phyloP scores from a whole-genome alignment of 805 yeast species.

The Metschnikowia vanudenii region DNA sequence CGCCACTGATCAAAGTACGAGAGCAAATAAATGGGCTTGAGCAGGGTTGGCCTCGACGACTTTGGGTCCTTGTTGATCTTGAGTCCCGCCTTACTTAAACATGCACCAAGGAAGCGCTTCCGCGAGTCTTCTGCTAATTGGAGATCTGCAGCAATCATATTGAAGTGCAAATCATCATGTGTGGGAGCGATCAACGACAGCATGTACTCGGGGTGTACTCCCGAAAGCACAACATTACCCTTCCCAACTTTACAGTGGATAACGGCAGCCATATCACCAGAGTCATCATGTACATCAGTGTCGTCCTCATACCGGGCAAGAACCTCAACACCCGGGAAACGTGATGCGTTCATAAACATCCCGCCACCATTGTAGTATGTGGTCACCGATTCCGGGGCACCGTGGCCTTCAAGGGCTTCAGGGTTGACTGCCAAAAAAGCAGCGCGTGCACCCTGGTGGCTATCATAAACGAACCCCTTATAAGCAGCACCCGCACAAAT shows the following conservation, averaged over 20 bases:
- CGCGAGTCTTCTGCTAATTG: slow-evolving; percentile 47
- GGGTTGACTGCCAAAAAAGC: slow-evolving; percentile 44
- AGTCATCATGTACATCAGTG: slow-evolving; percentile 49
- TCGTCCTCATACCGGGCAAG: slow-evolving; percentile 65
- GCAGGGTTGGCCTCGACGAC: slow-evolving; percentile 50
- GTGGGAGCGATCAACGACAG: slow-evolving; percentile 47
- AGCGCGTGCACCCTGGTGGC: slow-evolving; percentile 74
- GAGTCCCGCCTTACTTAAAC: slow-evolving; percentile 62
- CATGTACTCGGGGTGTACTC: slow-evolving; percentile 87
- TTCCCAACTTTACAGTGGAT: slow-evolving; percentile 65
- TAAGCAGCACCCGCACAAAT: slow-evolving; percentile 77
- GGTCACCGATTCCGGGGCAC: slow-evolving; percentile 23
- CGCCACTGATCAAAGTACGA: slow-evolving; percentile 36
- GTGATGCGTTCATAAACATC: slow-evolving; percentile 72
- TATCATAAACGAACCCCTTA: slow-evolving; percentile 75
- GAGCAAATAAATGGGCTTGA: slow-evolving; percentile 64
- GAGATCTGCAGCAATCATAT: slow-evolving; percentile 35
- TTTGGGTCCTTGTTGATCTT: slow-evolving; percentile 55
- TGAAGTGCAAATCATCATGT: slow-evolving; percentile 28
- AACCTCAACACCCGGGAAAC: slow-evolving; percentile 56
- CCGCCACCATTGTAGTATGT: slow-evolving; percentile 89
- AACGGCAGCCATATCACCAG: slow-evolving; percentile 60
- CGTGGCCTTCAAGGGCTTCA: slow-evolving; percentile 18
- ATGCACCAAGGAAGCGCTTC: slow-evolving; percentile 51
- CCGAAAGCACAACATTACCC: slow-evolving; percentile 76